A percentile compares a stretch with the other conserved stretches of the same genome.
Evolutionary conservation across 192 early-diverging fungal species (phyloP).

Genomic region (Podila epicladia): DNA sequence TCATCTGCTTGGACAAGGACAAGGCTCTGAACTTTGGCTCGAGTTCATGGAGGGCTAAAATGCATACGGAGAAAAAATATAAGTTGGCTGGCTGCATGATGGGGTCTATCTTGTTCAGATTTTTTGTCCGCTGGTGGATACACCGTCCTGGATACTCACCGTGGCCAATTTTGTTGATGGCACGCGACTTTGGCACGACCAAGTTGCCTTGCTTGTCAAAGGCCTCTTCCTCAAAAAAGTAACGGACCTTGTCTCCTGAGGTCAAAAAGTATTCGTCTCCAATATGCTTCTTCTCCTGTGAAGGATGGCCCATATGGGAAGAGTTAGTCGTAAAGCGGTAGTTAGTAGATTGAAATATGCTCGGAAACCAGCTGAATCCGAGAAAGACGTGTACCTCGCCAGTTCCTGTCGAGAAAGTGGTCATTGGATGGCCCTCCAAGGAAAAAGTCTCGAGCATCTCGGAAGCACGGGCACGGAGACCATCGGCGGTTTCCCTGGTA

Average conservation of each 20-base stretch:
- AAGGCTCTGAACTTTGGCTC: slow-evolving; percentile 81
- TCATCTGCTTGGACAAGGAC: slow-evolving; percentile 63
- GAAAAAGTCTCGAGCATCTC: slow-evolving; percentile 73
- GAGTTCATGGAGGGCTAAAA: slow-evolving; percentile 75
- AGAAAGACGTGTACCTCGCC: slow-evolving; percentile 39
- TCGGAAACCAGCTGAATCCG: too few species aligned
- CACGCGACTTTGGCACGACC: slow-evolving; percentile 63
- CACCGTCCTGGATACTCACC: slow-evolving; percentile 49
- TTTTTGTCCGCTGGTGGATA: too few species aligned
- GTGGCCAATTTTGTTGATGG: slow-evolving; percentile 95
- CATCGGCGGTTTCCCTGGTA: slow-evolving; percentile 52
- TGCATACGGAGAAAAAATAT: too few species aligned
- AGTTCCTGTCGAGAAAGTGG: slow-evolving; percentile 78
- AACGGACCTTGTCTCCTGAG: slow-evolving; percentile 85
- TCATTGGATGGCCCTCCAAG: slow-evolving; percentile 76
- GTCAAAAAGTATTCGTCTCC: slow-evolving; percentile 91
- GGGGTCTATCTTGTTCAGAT: too few species aligned
- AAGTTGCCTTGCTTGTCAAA: slow-evolving; percentile 74
- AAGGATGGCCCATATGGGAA: not conserved
- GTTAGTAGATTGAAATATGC: too few species aligned
- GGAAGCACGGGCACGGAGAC: slow-evolving; percentile 56
- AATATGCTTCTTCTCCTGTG: slow-evolving; percentile 66
- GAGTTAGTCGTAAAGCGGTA: too few species aligned
- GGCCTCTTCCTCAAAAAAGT: slow-evolving; percentile 90
- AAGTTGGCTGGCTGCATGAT: not conserved